phyloP scores from a whole-genome alignment of 2,329 filamentous ascomycete genomes.

The Dactylellina parvicollis region DNA sequence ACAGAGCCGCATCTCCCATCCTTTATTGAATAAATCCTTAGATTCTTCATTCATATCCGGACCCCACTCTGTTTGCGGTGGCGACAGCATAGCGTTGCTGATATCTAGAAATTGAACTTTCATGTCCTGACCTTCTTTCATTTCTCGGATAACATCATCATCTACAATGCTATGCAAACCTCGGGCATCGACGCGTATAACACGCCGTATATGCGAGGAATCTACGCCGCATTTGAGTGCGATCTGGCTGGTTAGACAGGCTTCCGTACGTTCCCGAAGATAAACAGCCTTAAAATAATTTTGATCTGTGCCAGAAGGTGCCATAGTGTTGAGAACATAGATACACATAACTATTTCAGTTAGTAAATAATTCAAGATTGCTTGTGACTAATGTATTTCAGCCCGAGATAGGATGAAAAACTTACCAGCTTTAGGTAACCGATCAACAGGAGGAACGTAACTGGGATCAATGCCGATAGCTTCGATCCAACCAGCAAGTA shows the following conservation, averaged over 20 bases:
- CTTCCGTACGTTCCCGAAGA: conserved; percentile 77
- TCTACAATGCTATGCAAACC: conserved; percentile 87
- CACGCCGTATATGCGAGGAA: conserved; percentile 73
- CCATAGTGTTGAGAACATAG: conserved; percentile 69
- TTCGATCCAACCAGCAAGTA: conserved; percentile 84
- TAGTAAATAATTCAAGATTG: conserved; percentile 23
- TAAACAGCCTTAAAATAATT: conserved; percentile 84
- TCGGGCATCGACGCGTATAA: conserved; percentile 76
- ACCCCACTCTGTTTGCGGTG: conserved; percentile 67
- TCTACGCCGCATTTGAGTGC: conserved; percentile 84
- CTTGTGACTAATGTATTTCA: too few relatives aligned
- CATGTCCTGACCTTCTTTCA: conserved; percentile 93
- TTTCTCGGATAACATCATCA: conserved; percentile 83
- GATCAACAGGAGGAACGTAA: conserved; percentile 82
- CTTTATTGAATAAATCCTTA: conserved; percentile 45
- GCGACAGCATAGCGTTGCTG: conserved; percentile 61
- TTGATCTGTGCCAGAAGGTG: conserved; percentile 29
- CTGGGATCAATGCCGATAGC: conserved; percentile 86
- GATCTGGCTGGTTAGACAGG: conserved; percentile 77
- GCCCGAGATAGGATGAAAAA: too few relatives aligned
- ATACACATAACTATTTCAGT: conserved; percentile 78
- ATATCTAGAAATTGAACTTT: conserved; percentile 75
- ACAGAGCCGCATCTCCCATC: conserved; percentile 48
- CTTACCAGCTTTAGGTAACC: conserved; percentile 73
- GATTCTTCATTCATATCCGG: conserved; percentile 41